A percentile compares a stretch with the other conserved stretches of the same genome.
Conservation (phyloP, 176 grass and related monocot species). For the Tillandsia leiboldiana region DNA sequence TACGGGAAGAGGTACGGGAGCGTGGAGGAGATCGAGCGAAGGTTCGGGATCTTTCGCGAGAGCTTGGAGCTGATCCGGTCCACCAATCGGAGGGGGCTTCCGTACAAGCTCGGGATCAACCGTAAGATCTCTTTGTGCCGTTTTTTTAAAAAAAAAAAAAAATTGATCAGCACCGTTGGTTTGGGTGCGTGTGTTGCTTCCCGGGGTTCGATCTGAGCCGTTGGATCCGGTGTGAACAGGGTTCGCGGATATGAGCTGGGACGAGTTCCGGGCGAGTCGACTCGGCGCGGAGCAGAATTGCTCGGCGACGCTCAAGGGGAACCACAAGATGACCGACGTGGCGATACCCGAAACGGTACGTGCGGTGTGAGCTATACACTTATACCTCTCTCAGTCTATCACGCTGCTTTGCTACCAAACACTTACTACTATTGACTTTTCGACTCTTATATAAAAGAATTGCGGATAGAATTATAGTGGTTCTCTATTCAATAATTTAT, state of each 20-base stretch:
- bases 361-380: neutral
- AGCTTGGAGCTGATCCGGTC: conserved; percentile 65
- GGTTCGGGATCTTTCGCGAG: conserved; percentile 79
- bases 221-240: conserved; percentile 26
- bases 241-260: conserved; percentile 94
- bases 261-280: conserved; percentile 62
- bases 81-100: conserved; percentile 54
- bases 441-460: no score
- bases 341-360: conserved; percentile 64
- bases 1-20: conserved; percentile 69
- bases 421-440: no score
- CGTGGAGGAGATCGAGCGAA: conserved; percentile 48
- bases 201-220: neutral
- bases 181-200: neutral
- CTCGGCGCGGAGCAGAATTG: conserved; percentile 89
- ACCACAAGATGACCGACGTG: conserved; percentile 50
- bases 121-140: conserved; percentile 30
- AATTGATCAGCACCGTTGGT: neutral
- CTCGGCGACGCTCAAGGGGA: conserved; percentile 81
- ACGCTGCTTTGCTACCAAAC: no score
- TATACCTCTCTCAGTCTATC: neutral
- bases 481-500: no score
- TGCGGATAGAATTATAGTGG: no score
- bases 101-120: conserved; percentile 85
- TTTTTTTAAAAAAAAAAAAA: no score